Percentiles rank a stretch among this genome's conserved stretches.
phyloP scores from a whole-genome alignment of 192 early-diverging fungal genomes.

The Coemansia sp. region DNA sequence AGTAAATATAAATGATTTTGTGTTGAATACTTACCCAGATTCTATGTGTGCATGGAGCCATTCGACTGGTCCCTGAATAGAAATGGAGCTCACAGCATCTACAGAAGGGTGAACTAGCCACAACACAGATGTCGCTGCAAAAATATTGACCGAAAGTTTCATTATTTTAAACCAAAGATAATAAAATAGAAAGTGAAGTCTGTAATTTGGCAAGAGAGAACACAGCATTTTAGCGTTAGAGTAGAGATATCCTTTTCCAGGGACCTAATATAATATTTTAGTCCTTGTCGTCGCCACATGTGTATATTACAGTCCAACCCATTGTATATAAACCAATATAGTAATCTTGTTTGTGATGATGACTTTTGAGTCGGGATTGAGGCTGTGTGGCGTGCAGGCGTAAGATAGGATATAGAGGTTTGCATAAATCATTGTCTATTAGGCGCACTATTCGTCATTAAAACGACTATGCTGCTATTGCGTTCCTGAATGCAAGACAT shows the following conservation, averaged over 20 bases:
- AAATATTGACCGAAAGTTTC: not conserved
- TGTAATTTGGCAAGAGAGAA: not conserved
- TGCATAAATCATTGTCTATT: slow-evolving; percentile 58
- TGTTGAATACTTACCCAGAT: not conserved
- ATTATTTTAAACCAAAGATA: not conserved
- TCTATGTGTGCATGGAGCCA: slow-evolving; percentile 5
- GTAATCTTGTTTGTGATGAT: not conserved
- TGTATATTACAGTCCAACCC: not conserved
- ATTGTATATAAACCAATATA: not conserved
- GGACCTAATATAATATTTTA: too few relatives aligned
- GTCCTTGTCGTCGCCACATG: not conserved
- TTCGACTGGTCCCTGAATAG: slow-evolving; percentile 2
- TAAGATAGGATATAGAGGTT: not conserved
- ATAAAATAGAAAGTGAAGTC: not conserved
- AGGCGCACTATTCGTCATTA: slow-evolving; percentile 90
- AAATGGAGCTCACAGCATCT: not conserved
- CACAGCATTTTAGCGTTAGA: not conserved
- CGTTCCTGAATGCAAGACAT: slow-evolving; percentile 66
- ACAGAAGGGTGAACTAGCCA: not conserved
- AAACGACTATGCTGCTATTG: slow-evolving; percentile 86
- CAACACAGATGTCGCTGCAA: not conserved
- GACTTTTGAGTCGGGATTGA: not conserved
- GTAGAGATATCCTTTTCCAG: too few relatives aligned
- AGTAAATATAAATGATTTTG: not conserved
- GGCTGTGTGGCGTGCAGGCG: not conserved